These are phyloP conservation scores for Tolypocladium guangdongense DNA, from an alignment of 2,329 filamentous ascomycete species.

Conservation along the genomic window DNA sequence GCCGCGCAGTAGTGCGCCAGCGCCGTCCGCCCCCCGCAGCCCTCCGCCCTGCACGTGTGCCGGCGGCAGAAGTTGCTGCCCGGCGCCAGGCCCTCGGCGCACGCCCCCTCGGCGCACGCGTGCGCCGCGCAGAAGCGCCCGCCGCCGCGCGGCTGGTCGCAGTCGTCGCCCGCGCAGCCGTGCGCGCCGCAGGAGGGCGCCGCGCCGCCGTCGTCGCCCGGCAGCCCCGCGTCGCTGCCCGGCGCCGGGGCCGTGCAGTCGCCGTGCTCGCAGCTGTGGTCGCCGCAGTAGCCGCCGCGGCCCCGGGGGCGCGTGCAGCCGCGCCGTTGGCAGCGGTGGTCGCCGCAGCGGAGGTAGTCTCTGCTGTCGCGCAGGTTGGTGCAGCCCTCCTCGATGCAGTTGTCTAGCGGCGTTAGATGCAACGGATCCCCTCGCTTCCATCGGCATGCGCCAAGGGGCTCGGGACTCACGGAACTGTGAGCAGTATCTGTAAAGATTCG, in stretches of 20 bases:
- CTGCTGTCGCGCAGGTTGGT: neutral
- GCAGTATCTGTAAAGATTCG: neutral
- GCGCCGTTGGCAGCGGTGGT: neutral
- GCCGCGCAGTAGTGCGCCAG: neutral
- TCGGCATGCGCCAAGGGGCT: neutral
- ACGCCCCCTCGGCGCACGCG: neutral
- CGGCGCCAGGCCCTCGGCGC: neutral
- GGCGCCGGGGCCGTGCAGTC: neutral
- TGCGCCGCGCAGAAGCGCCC: neutral
- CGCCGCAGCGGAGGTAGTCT: neutral
- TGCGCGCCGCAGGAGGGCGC: neutral
- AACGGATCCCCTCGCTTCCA: too few relatives aligned
- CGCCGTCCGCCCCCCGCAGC: neutral
- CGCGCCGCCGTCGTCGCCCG: neutral
- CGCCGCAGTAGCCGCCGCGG: neutral
- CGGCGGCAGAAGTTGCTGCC: neutral
- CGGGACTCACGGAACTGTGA: neutral
- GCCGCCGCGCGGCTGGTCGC: neutral
- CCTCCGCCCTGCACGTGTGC: neutral
- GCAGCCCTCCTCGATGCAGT: neutral
- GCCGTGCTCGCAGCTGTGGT: neutral
- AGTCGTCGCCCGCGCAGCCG: neutral
- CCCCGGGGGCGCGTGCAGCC: neutral
- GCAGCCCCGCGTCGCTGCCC: neutral
- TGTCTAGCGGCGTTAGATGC: neutral